Percentiles rank a stretch among this genome's conserved stretches.
These are phyloP conservation scores for Naumovozyma castellii DNA, from an alignment of 805 yeast species.

Conservation along the genomic window DNA sequence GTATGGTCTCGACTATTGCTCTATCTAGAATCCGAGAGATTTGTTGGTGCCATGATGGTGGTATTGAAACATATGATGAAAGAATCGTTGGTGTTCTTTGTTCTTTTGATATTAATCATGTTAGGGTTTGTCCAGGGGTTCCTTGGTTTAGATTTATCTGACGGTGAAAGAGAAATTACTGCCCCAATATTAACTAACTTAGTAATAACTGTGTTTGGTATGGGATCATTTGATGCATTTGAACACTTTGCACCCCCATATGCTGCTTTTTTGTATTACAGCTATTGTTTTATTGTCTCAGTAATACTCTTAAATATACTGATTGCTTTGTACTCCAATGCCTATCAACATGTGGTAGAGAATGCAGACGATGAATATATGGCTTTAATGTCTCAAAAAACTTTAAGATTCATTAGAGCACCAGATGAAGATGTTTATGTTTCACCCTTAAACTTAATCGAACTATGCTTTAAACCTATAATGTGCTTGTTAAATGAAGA, in stretches of 20 bases:
- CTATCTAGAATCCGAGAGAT: slow-evolving; percentile 67
- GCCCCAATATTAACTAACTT: slow-evolving; percentile 51
- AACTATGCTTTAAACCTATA: slow-evolving; percentile 42
- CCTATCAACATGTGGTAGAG: slow-evolving; percentile 70
- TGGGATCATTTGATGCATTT: slow-evolving; percentile 62
- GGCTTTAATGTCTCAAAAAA: slow-evolving; percentile 77
- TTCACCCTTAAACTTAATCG: slow-evolving; percentile 76
- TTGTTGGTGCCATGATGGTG: slow-evolving; percentile 84
- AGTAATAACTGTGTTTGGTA: slow-evolving; percentile 64
- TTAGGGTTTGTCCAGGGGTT: slow-evolving; percentile 82
- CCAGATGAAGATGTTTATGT: slow-evolving; percentile 81
- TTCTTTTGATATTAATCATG: slow-evolving; percentile 57
- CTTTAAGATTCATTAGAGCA: slow-evolving; percentile 74
- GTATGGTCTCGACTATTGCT: slow-evolving; percentile 76
- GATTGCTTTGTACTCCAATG: slow-evolving; percentile 77
- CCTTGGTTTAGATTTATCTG: slow-evolving; percentile 78
- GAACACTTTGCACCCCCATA: slow-evolving; percentile 74
- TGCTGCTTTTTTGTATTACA: slow-evolving; percentile 69
- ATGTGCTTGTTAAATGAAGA: slow-evolving; percentile 29
- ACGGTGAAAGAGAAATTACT: slow-evolving; percentile 74
- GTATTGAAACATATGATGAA: slow-evolving; percentile 79
- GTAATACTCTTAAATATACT: slow-evolving; percentile 73
- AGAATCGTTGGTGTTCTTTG: slow-evolving; percentile 76
- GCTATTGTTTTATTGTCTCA: slow-evolving; percentile 64
- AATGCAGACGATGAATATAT: slow-evolving; percentile 79